Conservation (phyloP, 495 filamentous ascomycete species). For the Jackrogersella minutella region DNA sequence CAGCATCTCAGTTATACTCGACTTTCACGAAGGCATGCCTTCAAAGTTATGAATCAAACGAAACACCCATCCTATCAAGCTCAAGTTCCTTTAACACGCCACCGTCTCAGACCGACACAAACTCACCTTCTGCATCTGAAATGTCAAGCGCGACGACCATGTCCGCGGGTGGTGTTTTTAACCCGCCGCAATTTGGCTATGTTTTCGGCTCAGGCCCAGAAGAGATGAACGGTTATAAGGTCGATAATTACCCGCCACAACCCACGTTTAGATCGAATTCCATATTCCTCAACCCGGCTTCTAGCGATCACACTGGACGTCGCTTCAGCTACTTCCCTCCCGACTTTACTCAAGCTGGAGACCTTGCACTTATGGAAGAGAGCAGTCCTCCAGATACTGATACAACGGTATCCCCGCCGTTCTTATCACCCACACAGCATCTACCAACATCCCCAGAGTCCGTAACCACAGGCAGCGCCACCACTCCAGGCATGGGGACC, state of each 20-base stretch:
- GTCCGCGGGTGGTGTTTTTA: conserved; percentile 43
- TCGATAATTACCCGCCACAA: conserved; percentile 49
- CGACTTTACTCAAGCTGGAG: conserved; percentile 51
- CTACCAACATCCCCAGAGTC: conserved; percentile 39
- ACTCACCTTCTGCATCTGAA: conserved; percentile 54
- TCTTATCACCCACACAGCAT: conserved; percentile 34
- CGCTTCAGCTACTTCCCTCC: conserved; percentile 64
- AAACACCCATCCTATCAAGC: conserved; percentile 58
- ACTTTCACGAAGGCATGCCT: conserved; percentile 83
- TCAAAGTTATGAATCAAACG: conserved; percentile 76
- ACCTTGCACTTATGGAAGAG: conserved; percentile 27
- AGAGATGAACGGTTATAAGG: conserved; percentile 49
- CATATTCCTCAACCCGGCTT: conserved; percentile 60
- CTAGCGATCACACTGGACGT: conserved; percentile 53
- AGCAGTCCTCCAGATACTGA: conserved; percentile 42
- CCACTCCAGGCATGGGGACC: conserved; percentile 32
- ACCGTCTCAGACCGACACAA: conserved; percentile 56
- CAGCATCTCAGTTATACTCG: conserved; percentile 80
- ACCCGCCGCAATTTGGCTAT: conserved; percentile 60
- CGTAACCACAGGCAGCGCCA: conserved; percentile 22
- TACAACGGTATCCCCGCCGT: conserved; percentile 40
- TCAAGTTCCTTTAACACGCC: conserved; percentile 70
- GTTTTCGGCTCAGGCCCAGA: conserved; percentile 58
- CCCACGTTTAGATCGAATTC: conserved; percentile 63
- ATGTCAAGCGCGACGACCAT: conserved; percentile 30